Evolutionary conservation across 73 alveolate species (phyloP).

Genomic region (Paraurostyla sp.): DNA sequence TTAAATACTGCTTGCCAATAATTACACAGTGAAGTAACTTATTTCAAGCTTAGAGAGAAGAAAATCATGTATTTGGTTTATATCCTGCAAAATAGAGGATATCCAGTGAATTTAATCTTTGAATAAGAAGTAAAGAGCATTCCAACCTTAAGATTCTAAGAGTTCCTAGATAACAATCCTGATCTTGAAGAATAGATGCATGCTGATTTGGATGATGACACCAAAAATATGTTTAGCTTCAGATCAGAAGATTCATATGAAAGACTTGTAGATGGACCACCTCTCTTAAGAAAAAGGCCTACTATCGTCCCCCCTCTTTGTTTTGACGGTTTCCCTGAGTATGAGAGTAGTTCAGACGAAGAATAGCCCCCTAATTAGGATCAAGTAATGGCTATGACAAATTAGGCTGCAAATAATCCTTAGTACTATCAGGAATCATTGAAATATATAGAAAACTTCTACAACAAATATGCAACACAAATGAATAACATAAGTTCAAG

Average conservation of each 20-base stretch:
- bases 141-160: neutral
- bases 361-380: neutral
- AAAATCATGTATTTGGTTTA: slow-evolving; percentile 39
- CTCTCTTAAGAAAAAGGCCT: slow-evolving; percentile 32
- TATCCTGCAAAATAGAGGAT: slow-evolving; percentile 45
- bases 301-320: slow-evolving; percentile 57
- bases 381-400: neutral
- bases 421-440: slow-evolving; percentile 31
- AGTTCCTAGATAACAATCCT: slow-evolving; percentile 21
- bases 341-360: slow-evolving; percentile 61
- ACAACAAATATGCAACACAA: slow-evolving; percentile 29
- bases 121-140: slow-evolving; percentile 55
- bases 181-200: slow-evolving; percentile 37
- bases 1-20: neutral
- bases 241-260: slow-evolving; percentile 47
- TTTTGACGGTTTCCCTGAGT: slow-evolving; percentile 53
- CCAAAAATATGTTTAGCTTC: slow-evolving; percentile 23
- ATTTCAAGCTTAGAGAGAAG: slow-evolving; percentile 49
- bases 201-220: slow-evolving; percentile 13
- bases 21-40: neutral
- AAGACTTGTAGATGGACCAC: slow-evolving; percentile 26
- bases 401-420: neutral
- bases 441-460: slow-evolving; percentile 56
- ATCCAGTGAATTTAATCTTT: slow-evolving; percentile 33
- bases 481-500: neutral